Evolutionary conservation across 1,139 yeast genomes (phyloP).

Genomic region (Candida anutae): DNA sequence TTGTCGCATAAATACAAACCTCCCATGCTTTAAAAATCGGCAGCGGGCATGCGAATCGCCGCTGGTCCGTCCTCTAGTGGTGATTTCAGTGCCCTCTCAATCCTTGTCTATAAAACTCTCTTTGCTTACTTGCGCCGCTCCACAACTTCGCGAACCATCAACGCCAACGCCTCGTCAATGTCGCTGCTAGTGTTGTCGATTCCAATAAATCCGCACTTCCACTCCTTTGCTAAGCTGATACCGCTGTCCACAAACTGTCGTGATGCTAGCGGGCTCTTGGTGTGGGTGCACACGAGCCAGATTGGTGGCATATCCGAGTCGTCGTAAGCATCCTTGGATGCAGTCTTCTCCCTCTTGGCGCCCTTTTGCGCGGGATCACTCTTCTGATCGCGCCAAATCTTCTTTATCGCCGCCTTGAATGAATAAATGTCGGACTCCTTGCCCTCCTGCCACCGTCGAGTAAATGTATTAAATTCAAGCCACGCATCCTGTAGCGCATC

Average conservation of each 20-base stretch:
- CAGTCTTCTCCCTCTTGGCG: constrained; percentile 10
- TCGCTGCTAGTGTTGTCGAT: constrained; percentile 43
- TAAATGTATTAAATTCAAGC: constrained; percentile 54
- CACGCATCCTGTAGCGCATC: constrained; percentile 63
- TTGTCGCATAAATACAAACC: too few species aligned
- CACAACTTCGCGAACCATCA: constrained; percentile 52
- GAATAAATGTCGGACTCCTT: constrained; percentile 62
- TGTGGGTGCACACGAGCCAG: constrained; percentile 57
- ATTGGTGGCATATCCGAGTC: constrained; percentile 60
- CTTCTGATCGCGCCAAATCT: constrained; percentile 38
- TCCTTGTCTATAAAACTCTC: not conserved
- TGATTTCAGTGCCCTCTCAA: not conserved
- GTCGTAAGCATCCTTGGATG: constrained; percentile 34
- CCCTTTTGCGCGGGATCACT: constrained; percentile 12
- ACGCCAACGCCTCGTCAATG: constrained; percentile 48
- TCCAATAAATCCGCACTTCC: constrained; percentile 61
- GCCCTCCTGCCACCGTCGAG: constrained; percentile 49
- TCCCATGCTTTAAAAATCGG: not conserved
- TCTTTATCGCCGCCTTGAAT: constrained; percentile 47
- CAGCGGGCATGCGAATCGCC: not conserved
- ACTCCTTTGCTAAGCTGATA: constrained; percentile 41
- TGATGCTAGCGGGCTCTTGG: constrained; percentile 46
- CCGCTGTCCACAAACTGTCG: constrained; percentile 54
- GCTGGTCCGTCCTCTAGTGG: not conserved
- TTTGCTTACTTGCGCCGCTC: constrained; percentile 29